A percentile compares a stretch with the other conserved stretches of the same genome.
Conservation (phyloP, 2,329 filamentous ascomycete species). For the Aureobasidium pullulans region DNA sequence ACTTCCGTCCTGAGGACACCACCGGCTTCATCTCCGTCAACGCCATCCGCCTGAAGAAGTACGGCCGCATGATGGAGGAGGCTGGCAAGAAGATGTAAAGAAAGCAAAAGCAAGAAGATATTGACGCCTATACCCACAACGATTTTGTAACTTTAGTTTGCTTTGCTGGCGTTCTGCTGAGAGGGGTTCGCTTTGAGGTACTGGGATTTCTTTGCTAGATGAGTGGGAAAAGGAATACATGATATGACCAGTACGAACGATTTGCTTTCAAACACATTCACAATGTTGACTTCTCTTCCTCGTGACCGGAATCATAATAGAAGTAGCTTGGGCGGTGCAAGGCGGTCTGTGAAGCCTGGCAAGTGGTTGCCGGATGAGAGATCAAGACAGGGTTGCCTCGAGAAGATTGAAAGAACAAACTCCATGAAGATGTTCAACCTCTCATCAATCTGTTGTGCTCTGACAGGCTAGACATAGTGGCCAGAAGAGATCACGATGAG, state of each 20-base stretch:
- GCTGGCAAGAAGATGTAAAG: slow-evolving; percentile 27
- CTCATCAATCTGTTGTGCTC: no score
- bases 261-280: background rate
- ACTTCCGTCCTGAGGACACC: slow-evolving; percentile 59
- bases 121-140: slow-evolving; percentile 6
- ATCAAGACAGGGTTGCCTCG: no score
- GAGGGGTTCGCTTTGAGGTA: background rate
- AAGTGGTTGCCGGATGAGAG: no score
- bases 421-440: no score
- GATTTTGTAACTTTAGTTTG: slow-evolving; percentile 6
- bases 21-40: slow-evolving; percentile 65
- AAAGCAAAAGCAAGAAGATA: background rate
- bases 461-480: no score
- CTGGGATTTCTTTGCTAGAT: background rate
- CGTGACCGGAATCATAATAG: no score
- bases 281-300: no score
- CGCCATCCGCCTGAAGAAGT: slow-evolving; percentile 49
- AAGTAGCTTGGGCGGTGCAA: no score
- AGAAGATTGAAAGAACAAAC: no score
- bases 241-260: background rate
- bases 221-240: background rate
- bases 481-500: no score
- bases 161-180: background rate
- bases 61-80: slow-evolving; percentile 32
- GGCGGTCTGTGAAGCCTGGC: no score